Evolutionary conservation across 306 rosid genomes (phyloP).

Genomic region (Vachellia pachyceras): DNA sequence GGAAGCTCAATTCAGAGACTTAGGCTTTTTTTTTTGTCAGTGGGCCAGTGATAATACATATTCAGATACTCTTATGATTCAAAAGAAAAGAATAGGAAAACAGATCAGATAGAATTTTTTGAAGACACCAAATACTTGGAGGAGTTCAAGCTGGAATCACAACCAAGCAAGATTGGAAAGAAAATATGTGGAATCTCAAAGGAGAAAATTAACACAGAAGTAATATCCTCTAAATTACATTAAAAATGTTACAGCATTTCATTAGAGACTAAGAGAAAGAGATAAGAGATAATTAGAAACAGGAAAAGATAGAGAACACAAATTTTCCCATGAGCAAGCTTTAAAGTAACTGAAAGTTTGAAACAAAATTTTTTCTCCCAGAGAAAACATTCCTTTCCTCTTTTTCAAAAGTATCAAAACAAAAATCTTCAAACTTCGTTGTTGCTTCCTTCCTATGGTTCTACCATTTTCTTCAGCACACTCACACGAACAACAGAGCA

Average conservation of each 20-base stretch:
- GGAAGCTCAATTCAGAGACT: not conserved
- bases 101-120: conserved; percentile 9
- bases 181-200: not conserved
- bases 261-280: not conserved
- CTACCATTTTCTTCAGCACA: not conserved
- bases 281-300: not conserved
- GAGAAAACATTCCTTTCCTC: not conserved
- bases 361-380: not conserved
- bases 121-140: not conserved
- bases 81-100: not conserved
- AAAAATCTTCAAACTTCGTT: not conserved
- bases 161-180: conserved; percentile 33
- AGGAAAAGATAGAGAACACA: not conserved
- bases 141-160: conserved; percentile 12
- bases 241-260: not conserved
- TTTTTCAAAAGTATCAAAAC: not conserved
- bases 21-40: too few species aligned
- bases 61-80: not conserved
- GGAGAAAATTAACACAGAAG: conserved; percentile 9
- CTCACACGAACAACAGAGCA: not conserved
- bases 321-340: not conserved
- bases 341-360: not conserved
- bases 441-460: conserved; percentile 11
- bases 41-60: conserved; percentile 6
- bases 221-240: not conserved